Conservation (phyloP, 2,329 filamentous ascomycete genomes). For the Colletotrichum sp. region DNA sequence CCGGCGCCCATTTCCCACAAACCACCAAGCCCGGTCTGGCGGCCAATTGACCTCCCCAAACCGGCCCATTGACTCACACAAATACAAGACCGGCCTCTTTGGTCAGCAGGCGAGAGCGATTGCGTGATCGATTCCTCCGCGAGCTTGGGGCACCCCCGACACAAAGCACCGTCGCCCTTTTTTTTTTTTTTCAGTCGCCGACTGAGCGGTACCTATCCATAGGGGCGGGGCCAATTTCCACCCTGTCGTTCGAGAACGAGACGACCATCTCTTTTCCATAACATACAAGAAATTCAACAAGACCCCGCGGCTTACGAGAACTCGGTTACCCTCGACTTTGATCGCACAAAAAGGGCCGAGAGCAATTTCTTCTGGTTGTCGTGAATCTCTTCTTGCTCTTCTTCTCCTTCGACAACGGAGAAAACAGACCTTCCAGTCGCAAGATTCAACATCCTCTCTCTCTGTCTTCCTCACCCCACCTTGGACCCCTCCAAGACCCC, state of each 20-base stretch:
- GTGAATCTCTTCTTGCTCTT: not conserved
- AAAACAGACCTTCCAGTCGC: not conserved
- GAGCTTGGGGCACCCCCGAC: conserved; percentile 7
- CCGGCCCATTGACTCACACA: conserved; percentile 17
- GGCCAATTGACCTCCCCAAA: not conserved
- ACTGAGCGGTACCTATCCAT: not conserved
- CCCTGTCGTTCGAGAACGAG: conserved; percentile 4
- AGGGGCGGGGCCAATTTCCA: conserved; percentile 16
- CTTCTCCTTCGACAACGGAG: not conserved
- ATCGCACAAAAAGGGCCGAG: not conserved
- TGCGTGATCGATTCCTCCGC: conserved; percentile 21
- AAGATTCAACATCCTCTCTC: not conserved
- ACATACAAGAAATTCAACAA: conserved; percentile 9
- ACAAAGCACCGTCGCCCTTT: conserved; percentile 2
- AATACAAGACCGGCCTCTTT: not conserved
- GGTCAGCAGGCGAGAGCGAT: conserved; percentile 17
- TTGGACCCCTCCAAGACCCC: not conserved
- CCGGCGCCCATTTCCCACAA: not conserved
- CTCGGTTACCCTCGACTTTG: conserved; percentile 13
- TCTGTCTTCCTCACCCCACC: not conserved
- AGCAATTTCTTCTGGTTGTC: not conserved
- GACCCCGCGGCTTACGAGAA: conserved; percentile 2
- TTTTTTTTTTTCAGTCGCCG: not conserved
- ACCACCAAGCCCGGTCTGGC: not conserved
- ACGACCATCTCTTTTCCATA: conserved; percentile 4